These are phyloP conservation scores for Ricinus communis DNA, from an alignment of 345 rosid species.

Conservation along the genomic window DNA sequence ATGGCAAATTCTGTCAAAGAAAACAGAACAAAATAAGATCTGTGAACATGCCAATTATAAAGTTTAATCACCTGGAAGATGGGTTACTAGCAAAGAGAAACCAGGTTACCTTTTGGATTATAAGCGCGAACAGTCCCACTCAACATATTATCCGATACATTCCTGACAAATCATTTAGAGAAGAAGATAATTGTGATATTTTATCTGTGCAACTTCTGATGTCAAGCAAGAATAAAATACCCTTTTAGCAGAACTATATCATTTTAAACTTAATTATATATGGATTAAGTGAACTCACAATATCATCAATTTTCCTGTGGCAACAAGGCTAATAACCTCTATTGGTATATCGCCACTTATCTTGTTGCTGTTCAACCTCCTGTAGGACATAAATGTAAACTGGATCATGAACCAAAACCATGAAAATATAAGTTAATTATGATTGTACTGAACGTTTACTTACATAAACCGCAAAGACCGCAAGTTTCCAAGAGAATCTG, in stretches of 20 bases:
- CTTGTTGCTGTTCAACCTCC: constrained; percentile 45
- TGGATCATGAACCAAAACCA: background rate
- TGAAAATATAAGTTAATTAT: background rate
- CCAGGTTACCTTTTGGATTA: constrained; percentile 31
- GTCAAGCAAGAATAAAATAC: background rate
- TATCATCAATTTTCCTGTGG: constrained; percentile 26
- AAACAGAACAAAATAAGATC: background rate
- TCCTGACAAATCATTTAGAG: constrained; percentile 30
- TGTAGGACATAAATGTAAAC: constrained; percentile 13
- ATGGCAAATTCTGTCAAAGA: constrained; percentile 29
- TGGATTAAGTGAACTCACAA: constrained; percentile 35
- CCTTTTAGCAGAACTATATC: background rate
- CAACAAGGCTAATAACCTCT: constrained; percentile 28
- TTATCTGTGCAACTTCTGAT: too few relatives aligned
- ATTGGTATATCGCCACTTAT: constrained; percentile 42
- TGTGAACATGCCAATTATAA: background rate
- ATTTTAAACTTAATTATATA: too few relatives aligned
- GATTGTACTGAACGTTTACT: constrained; percentile 6
- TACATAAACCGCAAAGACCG: constrained; percentile 37
- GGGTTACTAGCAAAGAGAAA: background rate
- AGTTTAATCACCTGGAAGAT: background rate
- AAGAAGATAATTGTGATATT: background rate
- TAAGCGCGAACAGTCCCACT: constrained; percentile 30
- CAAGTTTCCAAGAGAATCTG: constrained; percentile 41
- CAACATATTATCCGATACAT: constrained; percentile 40